A percentile compares a stretch with the other conserved stretches of the same genome.
Evolutionary conservation across 2,329 filamentous ascomycete genomes (phyloP).

Genomic region (Clarireedia hainanense): DNA sequence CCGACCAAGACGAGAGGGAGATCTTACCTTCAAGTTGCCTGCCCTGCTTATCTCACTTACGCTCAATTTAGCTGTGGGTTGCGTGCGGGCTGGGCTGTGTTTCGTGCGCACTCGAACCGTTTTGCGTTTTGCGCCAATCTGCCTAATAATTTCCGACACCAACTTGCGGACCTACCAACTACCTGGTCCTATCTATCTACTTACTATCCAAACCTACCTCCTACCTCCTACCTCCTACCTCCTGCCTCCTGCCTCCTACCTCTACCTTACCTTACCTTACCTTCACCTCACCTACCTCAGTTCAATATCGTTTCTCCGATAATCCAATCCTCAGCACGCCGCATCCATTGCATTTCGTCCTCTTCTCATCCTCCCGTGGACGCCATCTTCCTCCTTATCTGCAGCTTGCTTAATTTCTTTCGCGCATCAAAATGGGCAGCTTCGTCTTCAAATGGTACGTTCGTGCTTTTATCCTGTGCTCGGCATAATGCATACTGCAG

Average conservation of each 20-base stretch:
- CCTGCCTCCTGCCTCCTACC: not conserved
- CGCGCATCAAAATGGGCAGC: constrained; percentile 27
- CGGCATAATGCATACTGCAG: not conserved
- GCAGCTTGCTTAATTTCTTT: not conserved
- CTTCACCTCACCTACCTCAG: not conserved
- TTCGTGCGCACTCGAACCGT: not conserved
- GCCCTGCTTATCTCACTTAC: no score
- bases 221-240: not conserved
- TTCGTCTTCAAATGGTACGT: constrained; percentile 33
- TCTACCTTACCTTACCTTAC: no score
- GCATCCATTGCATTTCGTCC: not conserved
- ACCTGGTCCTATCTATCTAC: not conserved
- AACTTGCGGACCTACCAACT: not conserved
- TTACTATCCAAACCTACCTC: not conserved
- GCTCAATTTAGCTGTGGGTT: no score
- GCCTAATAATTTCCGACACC: not conserved
- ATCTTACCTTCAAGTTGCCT: no score
- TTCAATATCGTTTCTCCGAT: not conserved
- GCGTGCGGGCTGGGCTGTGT: not conserved
- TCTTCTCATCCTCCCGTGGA: not conserved
- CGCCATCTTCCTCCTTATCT: not conserved
- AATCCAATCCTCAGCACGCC: not conserved
- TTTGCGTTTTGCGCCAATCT: not conserved
- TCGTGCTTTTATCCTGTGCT: not conserved
- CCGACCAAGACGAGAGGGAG: no score